A percentile compares a stretch with the other conserved stretches of the same genome.
Conservation (phyloP, 2,329 filamentous ascomycete genomes). For the Colletotrichum horii region DNA sequence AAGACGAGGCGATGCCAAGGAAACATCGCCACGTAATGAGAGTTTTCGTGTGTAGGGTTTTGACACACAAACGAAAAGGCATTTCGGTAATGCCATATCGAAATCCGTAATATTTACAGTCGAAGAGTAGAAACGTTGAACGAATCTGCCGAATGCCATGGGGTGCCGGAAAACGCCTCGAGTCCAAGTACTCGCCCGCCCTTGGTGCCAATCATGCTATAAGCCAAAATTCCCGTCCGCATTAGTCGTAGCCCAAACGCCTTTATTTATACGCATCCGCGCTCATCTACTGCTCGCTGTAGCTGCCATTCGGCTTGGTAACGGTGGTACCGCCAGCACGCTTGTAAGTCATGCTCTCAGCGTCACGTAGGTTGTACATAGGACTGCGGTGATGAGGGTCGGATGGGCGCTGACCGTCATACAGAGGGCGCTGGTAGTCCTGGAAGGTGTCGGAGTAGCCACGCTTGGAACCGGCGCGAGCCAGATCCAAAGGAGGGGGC, state of each 20-base stretch:
- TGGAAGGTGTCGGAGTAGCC: constrained; percentile 17
- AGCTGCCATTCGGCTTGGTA: neutral
- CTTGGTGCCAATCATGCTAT: neutral
- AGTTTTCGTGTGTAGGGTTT: neutral
- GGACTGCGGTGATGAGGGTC: constrained; percentile 35
- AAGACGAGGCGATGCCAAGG: neutral
- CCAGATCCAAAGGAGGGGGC: neutral
- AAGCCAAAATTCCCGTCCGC: neutral
- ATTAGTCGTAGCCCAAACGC: neutral
- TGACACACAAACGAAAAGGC: neutral
- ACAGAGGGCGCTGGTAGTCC: constrained; percentile 30
- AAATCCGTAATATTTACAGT: neutral
- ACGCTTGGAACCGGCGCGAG: constrained; percentile 21
- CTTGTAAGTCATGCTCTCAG: constrained; percentile 29
- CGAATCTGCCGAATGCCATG: neutral
- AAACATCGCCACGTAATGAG: neutral
- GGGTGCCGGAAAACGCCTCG: neutral
- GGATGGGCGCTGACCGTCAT: constrained; percentile 41
- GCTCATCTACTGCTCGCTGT: neutral
- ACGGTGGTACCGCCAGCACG: constrained; percentile 37
- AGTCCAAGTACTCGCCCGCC: neutral
- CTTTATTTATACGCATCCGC: neutral
- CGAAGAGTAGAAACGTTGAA: neutral
- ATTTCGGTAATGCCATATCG: neutral
- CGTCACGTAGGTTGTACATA: neutral